Evolutionary conservation across 495 filamentous ascomycete species (phyloP), one percentile per base, ranked within the genome.

Genomic region (Tuber brumale): DNA sequence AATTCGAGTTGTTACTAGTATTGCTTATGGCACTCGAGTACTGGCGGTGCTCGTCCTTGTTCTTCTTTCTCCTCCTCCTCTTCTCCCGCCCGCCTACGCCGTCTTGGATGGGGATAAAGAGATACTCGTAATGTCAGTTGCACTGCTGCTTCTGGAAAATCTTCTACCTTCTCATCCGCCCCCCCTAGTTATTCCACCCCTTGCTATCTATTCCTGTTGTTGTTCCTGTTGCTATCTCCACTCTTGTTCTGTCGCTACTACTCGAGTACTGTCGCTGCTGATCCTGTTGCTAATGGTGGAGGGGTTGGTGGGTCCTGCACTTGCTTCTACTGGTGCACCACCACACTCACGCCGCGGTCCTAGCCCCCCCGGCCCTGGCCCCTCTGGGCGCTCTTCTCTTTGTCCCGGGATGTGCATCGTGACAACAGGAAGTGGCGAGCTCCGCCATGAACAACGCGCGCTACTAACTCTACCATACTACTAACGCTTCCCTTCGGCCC

Each of bases 221-320:
- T 61, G 27, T 61, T 31, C n/a, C 27, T 19, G 5, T 35, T 35
- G 57, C 27, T 66, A 35, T 16, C 57, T 35, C 57, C 27, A 18
- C 27, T 6, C 57, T 35, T 66, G 57, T 66, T 35, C 57, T 35
- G 12, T 19, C 12, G 57, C 57, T 66, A 19, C 27, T 35, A 66
- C 27, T 42, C 41, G 39, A 41, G 39, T 42, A 42, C 46, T 31
- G 27, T 31, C 57, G 27, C 12, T 66, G 57, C 57, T 16, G 31
- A 66, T 19, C 31, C 57, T 35, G 27, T 72, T 76, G 27, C 37
- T 44, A 41, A 74, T 48, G 70, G 76, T 71, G 77, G 77, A 78
- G 77, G 76, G 76, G 76, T 79, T 79, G 76, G 77, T 79, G 77
- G 77, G 77, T 78, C 78, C 78, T 73, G 71, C 78, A 72, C 27